Evolutionary conservation across 2,329 filamentous ascomycete species (phyloP).

Genomic region (Alternaria incomplexa): DNA sequence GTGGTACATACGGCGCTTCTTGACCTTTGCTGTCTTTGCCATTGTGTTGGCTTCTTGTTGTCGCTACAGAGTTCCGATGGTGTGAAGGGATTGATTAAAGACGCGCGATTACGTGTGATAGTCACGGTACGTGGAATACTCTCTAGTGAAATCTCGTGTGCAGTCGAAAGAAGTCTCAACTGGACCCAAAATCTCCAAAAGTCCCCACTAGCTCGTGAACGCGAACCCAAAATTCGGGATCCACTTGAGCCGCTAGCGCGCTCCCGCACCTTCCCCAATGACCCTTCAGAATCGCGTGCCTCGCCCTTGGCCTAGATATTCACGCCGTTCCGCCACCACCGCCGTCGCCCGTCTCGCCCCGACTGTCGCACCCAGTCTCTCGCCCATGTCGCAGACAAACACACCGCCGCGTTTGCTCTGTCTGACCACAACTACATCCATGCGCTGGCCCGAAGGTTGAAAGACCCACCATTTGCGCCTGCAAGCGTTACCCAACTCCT

Average conservation of each 20-base stretch:
- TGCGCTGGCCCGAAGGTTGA: slow-evolving; percentile 46
- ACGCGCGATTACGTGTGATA: not conserved
- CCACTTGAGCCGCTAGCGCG: slow-evolving; percentile 13
- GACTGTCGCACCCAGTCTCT: slow-evolving; percentile 15
- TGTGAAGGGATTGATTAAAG: not conserved
- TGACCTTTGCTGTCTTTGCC: slow-evolving; percentile 56
- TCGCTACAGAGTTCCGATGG: not conserved
- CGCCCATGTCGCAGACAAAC: slow-evolving; percentile 45
- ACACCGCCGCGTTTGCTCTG: slow-evolving; percentile 36
- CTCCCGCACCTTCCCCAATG: slow-evolving; percentile 21
- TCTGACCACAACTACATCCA: slow-evolving; percentile 19
- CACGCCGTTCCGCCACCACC: slow-evolving; percentile 21
- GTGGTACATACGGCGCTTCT: slow-evolving; percentile 49
- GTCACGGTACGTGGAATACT: not conserved
- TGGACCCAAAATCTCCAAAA: slow-evolving; percentile 10
- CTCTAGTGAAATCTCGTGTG: not conserved
- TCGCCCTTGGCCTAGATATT: slow-evolving; percentile 15
- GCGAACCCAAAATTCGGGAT: slow-evolving; percentile 16
- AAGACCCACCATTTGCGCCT: slow-evolving; percentile 8
- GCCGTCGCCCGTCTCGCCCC: slow-evolving; percentile 14
- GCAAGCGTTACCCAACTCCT: slow-evolving; percentile 5
- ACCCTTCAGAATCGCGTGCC: slow-evolving; percentile 13
- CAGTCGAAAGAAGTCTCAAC: not conserved
- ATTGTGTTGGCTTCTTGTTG: slow-evolving; percentile 28
- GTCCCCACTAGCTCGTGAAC: slow-evolving; percentile 16